Conservation (phyloP, 2,329 filamentous ascomycete genomes). For the Colletotrichum noveboracense region DNA sequence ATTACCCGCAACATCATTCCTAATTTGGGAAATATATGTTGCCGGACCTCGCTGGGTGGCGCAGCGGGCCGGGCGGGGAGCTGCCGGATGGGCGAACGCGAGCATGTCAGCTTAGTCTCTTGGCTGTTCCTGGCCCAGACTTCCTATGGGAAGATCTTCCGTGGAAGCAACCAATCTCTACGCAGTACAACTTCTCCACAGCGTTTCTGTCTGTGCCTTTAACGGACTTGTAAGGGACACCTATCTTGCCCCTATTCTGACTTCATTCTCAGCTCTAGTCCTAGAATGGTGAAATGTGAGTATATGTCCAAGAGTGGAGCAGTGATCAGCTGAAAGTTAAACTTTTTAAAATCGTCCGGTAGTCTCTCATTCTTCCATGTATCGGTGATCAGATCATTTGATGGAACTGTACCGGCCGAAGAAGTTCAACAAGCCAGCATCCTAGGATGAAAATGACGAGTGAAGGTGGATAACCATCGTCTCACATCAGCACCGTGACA, state of each 20-base stretch:
- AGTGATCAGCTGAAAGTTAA: rapidly evolving
- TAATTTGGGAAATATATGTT: not conserved
- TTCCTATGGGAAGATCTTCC: rapidly evolving
- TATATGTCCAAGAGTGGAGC: rapidly evolving
- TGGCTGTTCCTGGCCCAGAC: not conserved
- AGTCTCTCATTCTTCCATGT: not conserved
- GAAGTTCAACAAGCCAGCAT: not conserved
- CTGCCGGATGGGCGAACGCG: not conserved
- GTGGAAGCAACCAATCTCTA: not conserved
- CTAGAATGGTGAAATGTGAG: not conserved
- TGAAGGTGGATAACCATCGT: rapidly evolving
- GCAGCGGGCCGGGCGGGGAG: not conserved
- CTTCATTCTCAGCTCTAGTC: not conserved
- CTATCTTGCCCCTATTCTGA: rapidly evolving
- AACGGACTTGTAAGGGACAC: not conserved
- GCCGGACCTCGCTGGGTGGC: not conserved
- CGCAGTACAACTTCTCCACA: not conserved
- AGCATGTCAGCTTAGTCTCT: not conserved
- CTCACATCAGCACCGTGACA: not conserved
- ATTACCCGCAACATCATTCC: not conserved
- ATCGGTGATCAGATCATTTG: not conserved
- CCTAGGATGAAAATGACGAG: rapidly evolving
- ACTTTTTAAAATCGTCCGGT: rapidly evolving
- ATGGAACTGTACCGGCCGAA: not conserved
- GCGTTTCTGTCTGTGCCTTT: rapidly evolving